Evolutionary conservation across 164 flowering plant species (phyloP), one percentile per base, ranked within the genome.

Genomic region (Malania oleifera): DNA sequence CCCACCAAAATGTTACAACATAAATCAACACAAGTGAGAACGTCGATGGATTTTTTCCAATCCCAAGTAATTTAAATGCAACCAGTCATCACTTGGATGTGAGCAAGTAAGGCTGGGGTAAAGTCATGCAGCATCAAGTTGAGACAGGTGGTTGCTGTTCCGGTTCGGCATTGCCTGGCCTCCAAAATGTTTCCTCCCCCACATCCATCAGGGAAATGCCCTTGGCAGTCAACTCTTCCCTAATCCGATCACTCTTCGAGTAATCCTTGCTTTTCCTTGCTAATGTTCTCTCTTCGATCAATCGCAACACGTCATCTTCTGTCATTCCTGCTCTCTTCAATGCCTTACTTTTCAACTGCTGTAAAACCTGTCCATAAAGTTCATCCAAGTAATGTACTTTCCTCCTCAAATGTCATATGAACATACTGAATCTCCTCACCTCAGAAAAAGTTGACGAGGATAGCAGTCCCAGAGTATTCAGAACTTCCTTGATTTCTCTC

Each of bases 131-230:
- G n/a, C 25, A 38, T 52, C 26, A 38, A 19, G 67, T 40, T 63
- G 56, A 34, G 31, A 22, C 40, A 13, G 64, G 24, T 40, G 22
- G 54, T 22, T 53, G 61, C 52, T 69, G 53, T 52, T 71, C 64
- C 18, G 46, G 69, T 53, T 66, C 49, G 20, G 24, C 5, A 5
- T n/a, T 34, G 6, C n/a, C 7, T 34, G 98, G 96, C 68, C 92
- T 78, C 99, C 99, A 93, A 11, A 75, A 60, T 0, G 96, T 93
- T 24, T 73, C 79, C 43, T 55, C 67, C 9, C 85, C 88, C 37
- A 68, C 63, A 66, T 90, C 99, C 96, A 90, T 86, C 15, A 90
- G 73, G 23, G 83, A 76, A 49, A 93, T 85, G 31, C 99, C 99
- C 66, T 78, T 80, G 9, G 62, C 63, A 10, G 59, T 52, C 55